Evolutionary conservation across 495 filamentous ascomycete species (phyloP), one percentile per base, ranked within the genome.

Genomic region (Xeromyces bisporus): DNA sequence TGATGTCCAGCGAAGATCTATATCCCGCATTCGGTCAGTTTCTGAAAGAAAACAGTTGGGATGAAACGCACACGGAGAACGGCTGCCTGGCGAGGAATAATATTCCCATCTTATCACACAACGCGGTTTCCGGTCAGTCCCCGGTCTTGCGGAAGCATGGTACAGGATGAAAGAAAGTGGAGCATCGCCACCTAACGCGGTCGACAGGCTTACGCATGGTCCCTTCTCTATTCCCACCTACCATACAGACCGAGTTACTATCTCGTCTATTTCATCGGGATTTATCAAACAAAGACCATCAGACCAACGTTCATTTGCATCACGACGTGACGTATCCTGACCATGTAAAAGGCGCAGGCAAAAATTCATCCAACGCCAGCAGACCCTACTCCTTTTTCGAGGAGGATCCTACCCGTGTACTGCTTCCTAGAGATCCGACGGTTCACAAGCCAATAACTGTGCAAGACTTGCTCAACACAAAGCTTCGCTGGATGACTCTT

Each of bases 401-500:
- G 32, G 43, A 56, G 31, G 49, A 55, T 32, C 56, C 28, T 11
- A 43, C 28, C 17, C 55, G 48, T 10, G 25, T 40, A 7, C 51
- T 74, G n/a, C 33, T 39, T 3, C 80, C 86, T 2, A 74, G 76
- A 31, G 70, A 86, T 46, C 58, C 75, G 0, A 31, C 41, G 1
- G 47, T 75, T 3, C 84, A 93, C 55, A 76, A 73, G 26, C 64
- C 78, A 2, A 53, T 94, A 5, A 59, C 68, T 9, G 57, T 81
- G 28, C 58, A 66, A 20, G 69, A 66, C 34, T 63, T 78, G 25
- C 58, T 93, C 2, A 62, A 73, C 20, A 76, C 75, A 38, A 86
- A 80, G 36, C 68, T 94, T 5, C 80, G 83, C 27, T 94, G 87
- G 89, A 67, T 92, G 9, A 93, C 87, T 4, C 64, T 96, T 7